Percentiles rank a stretch among this genome's conserved stretches.
Evolutionary conservation across 805 yeast genomes (phyloP).

Genomic region (Yarrowia osloensis): DNA sequence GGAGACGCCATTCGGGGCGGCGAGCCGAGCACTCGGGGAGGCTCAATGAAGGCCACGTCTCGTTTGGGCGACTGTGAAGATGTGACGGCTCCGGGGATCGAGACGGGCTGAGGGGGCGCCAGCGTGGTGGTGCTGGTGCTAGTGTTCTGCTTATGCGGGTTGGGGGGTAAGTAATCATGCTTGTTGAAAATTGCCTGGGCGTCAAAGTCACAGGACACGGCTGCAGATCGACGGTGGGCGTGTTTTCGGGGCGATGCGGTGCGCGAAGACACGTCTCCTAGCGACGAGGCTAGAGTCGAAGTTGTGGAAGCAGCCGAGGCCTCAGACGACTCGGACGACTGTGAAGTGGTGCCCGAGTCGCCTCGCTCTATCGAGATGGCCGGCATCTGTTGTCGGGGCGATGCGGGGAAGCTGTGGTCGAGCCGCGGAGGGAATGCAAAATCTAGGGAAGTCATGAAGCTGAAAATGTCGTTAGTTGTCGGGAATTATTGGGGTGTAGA

Average conservation of each 20-base stretch:
- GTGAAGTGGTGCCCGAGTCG: conserved; percentile 24
- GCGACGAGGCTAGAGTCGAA: background rate
- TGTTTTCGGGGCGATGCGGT: conserved; percentile 45
- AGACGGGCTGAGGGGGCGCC: background rate
- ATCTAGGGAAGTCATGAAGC: conserved; percentile 30
- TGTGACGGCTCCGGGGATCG: background rate
- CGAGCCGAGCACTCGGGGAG: conserved; percentile 33
- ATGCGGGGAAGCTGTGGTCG: conserved; percentile 11
- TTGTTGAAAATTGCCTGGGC: conserved; percentile 32
- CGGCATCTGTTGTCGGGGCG: conserved; percentile 24
- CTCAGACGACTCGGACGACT: conserved; percentile 21
- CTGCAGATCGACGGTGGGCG: conserved; percentile 82
- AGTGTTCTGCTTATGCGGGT: conserved; percentile 23
- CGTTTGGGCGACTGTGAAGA: background rate
- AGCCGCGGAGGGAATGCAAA: conserved; percentile 29
- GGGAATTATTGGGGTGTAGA: background rate
- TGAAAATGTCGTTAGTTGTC: conserved; percentile 24
- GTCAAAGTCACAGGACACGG: conserved; percentile 85
- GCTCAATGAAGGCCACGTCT: conserved; percentile 26
- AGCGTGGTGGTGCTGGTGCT: conserved; percentile 6
- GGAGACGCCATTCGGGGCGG: conserved; percentile 33
- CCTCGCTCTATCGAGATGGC: conserved; percentile 26
- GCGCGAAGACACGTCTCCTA: conserved; percentile 14
- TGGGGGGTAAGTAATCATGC: conserved; percentile 16
- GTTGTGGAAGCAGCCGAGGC: background rate